Conservation (phyloP, 441 rosid species). For the Syzygium malaccense region DNA sequence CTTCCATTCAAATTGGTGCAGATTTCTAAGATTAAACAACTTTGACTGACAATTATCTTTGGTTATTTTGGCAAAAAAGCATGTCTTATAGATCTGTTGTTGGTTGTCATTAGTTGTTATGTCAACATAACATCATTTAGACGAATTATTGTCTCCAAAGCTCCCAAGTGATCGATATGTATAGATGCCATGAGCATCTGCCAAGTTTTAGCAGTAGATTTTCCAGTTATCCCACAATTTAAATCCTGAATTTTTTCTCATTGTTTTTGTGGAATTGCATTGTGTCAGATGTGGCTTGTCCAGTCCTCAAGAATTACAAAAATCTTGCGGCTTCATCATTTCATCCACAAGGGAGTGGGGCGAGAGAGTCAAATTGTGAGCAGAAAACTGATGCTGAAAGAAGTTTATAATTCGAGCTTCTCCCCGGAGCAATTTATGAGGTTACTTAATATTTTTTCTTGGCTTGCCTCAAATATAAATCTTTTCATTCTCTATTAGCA, state of each 20-base stretch:
- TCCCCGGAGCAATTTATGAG: neutral
- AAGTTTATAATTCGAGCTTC: neutral
- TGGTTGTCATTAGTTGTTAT: neutral
- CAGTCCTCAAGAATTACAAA: neutral
- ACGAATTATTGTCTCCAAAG: neutral
- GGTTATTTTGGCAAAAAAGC: neutral
- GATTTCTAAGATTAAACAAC: neutral
- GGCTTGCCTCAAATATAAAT: too few relatives aligned
- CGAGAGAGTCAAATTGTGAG: neutral
- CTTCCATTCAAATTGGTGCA: neutral
- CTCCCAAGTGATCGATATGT: neutral
- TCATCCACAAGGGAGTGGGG: neutral
- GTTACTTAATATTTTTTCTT: too few relatives aligned
- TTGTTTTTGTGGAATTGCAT: neutral
- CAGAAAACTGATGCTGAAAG: neutral
- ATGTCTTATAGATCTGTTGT: neutral
- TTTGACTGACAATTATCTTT: neutral
- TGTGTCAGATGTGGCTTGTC: neutral
- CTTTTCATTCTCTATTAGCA: neutral
- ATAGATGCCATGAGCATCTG: neutral
- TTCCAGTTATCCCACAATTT: neutral
- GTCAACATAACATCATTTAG: neutral
- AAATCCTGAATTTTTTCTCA: neutral
- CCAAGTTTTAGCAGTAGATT: neutral
- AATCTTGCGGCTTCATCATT: neutral